Evolutionary conservation across 176 grass and related monocot species (phyloP), one percentile per base, ranked within the genome.

Genomic region (Paspalum notatum): DNA sequence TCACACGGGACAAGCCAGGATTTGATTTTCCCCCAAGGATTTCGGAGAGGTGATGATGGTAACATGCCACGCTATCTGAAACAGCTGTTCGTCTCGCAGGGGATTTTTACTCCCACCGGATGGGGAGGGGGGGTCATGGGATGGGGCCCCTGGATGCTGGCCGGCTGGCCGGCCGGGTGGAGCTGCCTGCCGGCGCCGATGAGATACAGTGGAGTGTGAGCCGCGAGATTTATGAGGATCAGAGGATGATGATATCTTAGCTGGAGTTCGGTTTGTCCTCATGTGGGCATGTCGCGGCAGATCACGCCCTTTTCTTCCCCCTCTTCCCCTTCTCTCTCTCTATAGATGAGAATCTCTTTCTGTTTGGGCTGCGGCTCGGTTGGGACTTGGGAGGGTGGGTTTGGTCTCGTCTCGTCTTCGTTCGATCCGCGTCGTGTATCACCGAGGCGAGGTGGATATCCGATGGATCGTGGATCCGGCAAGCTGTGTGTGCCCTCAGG

Each of bases 201-300:
- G 32, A 32, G 32, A 32, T 32, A 1, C 32, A 32, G 22, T 11
- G 40, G 18, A 45, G 80, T 47, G 58, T 47, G 58, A 75, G 82
- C 54, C 8, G 45, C 48, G 43, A 50, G 71, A 57, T 48, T 68
- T 66, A 72, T 5, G 78, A 40, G 61, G 15, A 3, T 50, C 14
- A 0, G 40, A 12, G 2, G 21, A 47, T 17, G 59, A 74, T 76
- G 71, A 41, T 85, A 62, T 88, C 77, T 82, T 89, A 86, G 79
- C 83, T 94, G 89, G 67, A 94, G 79, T 66, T 80, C 72, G 70
- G 46, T 79, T 94, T 91, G 91, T 89, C 91, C 80, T 86, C 68
- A 80, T 88, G 82, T 78, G 82, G 66, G 66, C 74, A 49, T 83
- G 73, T 78, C 66, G 55, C 79, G 21, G 21, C 26, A 15, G 59